Conservation (phyloP, 1,284 basidiomycete genomes). For the Malassezia caprae region DNA sequence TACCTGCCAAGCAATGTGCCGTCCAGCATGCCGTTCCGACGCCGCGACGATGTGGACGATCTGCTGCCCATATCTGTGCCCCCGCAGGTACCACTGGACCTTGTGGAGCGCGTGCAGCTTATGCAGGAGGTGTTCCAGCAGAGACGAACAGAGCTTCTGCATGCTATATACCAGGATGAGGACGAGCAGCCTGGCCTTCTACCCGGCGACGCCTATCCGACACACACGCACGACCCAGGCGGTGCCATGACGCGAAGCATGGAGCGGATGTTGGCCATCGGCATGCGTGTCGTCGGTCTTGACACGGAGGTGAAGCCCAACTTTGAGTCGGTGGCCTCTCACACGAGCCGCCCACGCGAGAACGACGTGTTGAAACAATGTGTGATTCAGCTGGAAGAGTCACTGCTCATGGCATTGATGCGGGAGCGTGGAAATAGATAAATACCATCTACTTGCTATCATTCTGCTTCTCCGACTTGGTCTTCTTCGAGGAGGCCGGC, state of each 20-base stretch:
- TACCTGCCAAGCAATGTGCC: constrained; percentile 10
- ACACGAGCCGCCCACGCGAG: background rate
- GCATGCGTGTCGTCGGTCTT: constrained; percentile 5
- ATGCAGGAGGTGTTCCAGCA: background rate
- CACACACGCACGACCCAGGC: constrained; percentile 8
- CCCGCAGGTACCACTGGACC: background rate
- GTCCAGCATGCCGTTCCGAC: background rate
- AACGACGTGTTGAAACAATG: constrained; percentile 6
- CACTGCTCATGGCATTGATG: constrained; percentile 1
- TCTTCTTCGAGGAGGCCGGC: constrained; percentile 8
- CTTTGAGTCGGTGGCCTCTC: background rate
- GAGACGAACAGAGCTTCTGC: background rate
- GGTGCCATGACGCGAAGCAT: constrained; percentile 5
- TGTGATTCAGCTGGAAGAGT: constrained; percentile 15
- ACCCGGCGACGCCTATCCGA: constrained; percentile 13
- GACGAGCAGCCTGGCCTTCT: background rate
- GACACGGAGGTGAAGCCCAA: background rate
- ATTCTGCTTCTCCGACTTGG: background rate
- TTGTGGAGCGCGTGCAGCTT: background rate
- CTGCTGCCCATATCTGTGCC: background rate
- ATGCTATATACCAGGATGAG: background rate
- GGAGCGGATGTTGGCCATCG: constrained; percentile 4
- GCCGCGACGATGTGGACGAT: constrained; percentile 8
- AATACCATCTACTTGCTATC: background rate
- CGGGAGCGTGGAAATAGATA: background rate